phyloP scores from a whole-genome alignment of 2,329 filamentous ascomycete species.

The Aspergillus hortae region DNA sequence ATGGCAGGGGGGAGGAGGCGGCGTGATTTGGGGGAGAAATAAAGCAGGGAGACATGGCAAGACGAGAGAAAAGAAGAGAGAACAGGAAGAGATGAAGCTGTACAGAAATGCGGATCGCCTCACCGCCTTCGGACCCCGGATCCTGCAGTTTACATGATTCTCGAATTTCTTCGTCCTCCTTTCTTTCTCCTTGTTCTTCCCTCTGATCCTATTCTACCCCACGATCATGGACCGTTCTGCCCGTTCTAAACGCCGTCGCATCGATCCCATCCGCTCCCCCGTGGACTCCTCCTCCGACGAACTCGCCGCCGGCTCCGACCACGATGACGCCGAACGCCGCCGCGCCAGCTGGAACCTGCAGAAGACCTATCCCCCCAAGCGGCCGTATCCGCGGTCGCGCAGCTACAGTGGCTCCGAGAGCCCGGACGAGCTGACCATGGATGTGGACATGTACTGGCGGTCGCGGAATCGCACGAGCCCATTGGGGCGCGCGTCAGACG shows the following conservation, averaged over 20 bases:
- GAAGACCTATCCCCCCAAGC: slow-evolving; percentile 28
- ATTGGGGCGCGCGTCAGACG: slow-evolving; percentile 10
- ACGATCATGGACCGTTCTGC: slow-evolving; percentile 24
- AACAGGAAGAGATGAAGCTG: not conserved
- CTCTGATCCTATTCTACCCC: not conserved
- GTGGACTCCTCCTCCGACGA: slow-evolving; percentile 39
- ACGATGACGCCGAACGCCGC: slow-evolving; percentile 32
- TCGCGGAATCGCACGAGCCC: slow-evolving; percentile 24
- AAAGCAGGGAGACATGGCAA: not conserved
- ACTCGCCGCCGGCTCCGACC: slow-evolving; percentile 33
- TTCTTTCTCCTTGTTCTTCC: not conserved
- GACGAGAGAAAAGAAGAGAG: not conserved
- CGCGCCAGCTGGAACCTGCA: slow-evolving; percentile 33
- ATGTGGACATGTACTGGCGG: slow-evolving; percentile 36
- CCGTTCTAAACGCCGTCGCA: slow-evolving; percentile 29
- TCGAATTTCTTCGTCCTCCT: not conserved
- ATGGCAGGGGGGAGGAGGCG: not conserved
- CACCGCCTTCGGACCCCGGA: slow-evolving; percentile 1
- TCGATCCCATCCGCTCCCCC: slow-evolving; percentile 26
- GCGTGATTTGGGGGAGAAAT: not conserved
- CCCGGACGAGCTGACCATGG: slow-evolving; percentile 45
- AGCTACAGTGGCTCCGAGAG: slow-evolving; percentile 33
- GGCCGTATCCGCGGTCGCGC: slow-evolving; percentile 22
- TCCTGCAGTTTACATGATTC: not conserved
- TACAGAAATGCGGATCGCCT: slow-evolving; percentile 1